phyloP scores from a whole-genome alignment of 352 stramenopile genomes.

The Phytopythium ostracodes region DNA sequence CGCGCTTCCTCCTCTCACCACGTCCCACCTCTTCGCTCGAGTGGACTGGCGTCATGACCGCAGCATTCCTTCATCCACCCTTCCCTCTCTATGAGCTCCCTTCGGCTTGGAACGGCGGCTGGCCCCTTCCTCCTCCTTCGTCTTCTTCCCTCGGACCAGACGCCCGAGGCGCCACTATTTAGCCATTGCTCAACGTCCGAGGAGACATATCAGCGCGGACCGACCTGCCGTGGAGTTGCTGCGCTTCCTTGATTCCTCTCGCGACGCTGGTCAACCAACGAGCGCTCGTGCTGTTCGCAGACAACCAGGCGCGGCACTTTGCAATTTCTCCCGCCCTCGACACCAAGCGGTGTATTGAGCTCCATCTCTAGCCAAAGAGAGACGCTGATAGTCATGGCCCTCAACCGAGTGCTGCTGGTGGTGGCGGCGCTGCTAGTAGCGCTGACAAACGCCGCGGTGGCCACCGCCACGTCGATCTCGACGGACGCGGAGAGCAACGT shows the following conservation, averaged over 20 bases:
- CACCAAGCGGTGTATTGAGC: not conserved
- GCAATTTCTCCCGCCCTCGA: not conserved
- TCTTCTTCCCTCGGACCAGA: not conserved
- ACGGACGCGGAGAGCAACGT: conserved; percentile 2
- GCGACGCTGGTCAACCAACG: not conserved
- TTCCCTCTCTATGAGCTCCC: too few species aligned
- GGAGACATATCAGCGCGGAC: not conserved
- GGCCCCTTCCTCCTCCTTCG: not conserved
- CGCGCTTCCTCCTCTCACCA: not conserved
- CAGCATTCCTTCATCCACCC: not conserved
- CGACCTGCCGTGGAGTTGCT: not conserved
- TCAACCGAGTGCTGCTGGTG: not conserved
- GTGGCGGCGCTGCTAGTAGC: conserved; percentile 14
- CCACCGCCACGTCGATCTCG: conserved; percentile 15
- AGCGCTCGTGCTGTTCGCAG: not conserved
- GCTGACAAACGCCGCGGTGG: conserved; percentile 7
- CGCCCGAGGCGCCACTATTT: too few species aligned
- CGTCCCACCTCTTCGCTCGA: not conserved
- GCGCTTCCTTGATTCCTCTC: not conserved
- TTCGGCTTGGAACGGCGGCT: too few species aligned
- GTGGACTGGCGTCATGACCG: not conserved
- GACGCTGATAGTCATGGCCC: not conserved
- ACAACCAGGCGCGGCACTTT: not conserved
- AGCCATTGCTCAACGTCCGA: not conserved
- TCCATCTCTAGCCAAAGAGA: too few species aligned